Conservation (phyloP, 768 basidiomycete genomes). For the Saitozyma podzolica region DNA sequence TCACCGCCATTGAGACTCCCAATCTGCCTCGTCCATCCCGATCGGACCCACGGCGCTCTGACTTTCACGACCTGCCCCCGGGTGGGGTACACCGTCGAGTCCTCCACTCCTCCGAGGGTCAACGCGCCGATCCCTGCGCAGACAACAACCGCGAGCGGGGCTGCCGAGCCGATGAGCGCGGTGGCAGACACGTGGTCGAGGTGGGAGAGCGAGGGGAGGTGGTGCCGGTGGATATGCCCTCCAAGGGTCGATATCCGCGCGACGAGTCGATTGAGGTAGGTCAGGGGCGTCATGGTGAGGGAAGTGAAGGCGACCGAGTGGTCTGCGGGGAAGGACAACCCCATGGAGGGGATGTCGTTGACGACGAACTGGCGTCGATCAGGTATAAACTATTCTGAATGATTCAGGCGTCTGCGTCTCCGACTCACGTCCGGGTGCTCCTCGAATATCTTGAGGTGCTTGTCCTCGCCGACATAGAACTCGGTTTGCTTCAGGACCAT, state of each 20-base stretch:
- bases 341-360: background rate
- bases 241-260: conserved; percentile 16
- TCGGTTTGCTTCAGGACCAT: conserved; percentile 52
- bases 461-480: conserved; percentile 40
- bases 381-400: background rate
- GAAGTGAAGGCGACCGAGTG: conserved; percentile 51
- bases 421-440: conserved; percentile 47
- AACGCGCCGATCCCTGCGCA: conserved; percentile 51
- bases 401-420: background rate
- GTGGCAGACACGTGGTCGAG: conserved; percentile 15
- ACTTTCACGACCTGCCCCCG: conserved; percentile 50
- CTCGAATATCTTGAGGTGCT: conserved; percentile 48
- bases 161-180: conserved; percentile 23
- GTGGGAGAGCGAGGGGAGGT: conserved; percentile 32
- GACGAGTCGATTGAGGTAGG: conserved; percentile 45
- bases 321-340: conserved; percentile 11
- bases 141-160: conserved; percentile 33
- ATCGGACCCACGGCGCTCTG: conserved; percentile 44
- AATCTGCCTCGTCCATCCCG: conserved; percentile 48
- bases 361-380: conserved; percentile 21
- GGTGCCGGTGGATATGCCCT: conserved; percentile 33
- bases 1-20: conserved; percentile 42
- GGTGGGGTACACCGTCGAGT: conserved; percentile 46
- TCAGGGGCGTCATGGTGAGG: conserved; percentile 50
- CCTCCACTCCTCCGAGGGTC: conserved; percentile 43